Conservation (phyloP, 306 rosid species). For the Elaeagnus macrophylla region DNA sequence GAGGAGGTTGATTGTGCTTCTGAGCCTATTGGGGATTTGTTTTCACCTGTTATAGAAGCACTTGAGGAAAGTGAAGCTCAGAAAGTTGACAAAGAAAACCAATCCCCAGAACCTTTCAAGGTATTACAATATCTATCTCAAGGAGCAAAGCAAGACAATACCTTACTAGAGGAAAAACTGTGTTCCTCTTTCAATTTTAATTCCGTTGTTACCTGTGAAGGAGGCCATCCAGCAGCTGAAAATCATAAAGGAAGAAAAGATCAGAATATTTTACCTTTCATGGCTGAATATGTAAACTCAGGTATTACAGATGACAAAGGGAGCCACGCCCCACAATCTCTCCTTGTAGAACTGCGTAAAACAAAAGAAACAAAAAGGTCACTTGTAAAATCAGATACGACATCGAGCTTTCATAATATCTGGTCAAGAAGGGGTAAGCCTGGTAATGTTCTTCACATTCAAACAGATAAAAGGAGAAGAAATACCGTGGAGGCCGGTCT, state of each 20-base stretch:
- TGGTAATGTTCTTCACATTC: constrained; percentile 43
- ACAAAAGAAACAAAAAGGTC: constrained; percentile 10
- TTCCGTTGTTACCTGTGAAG: constrained; percentile 17
- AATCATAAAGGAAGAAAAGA: constrained; percentile 13
- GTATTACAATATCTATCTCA: constrained; percentile 15
- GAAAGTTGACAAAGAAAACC: constrained; percentile 4
- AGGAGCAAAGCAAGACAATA: constrained; percentile 18
- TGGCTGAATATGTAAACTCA: constrained; percentile 23
- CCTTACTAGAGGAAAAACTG: constrained; percentile 13
- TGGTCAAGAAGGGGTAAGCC: constrained; percentile 67
- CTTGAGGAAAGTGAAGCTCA: constrained; percentile 21
- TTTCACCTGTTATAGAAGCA: constrained; percentile 8
- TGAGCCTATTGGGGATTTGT: constrained; percentile 9
- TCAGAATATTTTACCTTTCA: constrained; percentile 14
- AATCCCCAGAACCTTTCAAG: constrained; percentile 7
- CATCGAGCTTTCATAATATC: constrained; percentile 25
- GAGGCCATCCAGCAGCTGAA: constrained; percentile 13
- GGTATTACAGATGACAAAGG: constrained; percentile 20
- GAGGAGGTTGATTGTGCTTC: constrained; percentile 8
- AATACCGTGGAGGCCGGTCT: constrained; percentile 10
- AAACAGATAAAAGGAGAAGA: constrained; percentile 30
- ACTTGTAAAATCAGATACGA: constrained; percentile 20
- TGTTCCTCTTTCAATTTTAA: constrained; percentile 13
- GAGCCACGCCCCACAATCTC: constrained; percentile 30
- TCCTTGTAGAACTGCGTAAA: constrained; percentile 23